Evolutionary conservation across 345 rosid species (phyloP).

Genomic region (Linum usitatissimum): DNA sequence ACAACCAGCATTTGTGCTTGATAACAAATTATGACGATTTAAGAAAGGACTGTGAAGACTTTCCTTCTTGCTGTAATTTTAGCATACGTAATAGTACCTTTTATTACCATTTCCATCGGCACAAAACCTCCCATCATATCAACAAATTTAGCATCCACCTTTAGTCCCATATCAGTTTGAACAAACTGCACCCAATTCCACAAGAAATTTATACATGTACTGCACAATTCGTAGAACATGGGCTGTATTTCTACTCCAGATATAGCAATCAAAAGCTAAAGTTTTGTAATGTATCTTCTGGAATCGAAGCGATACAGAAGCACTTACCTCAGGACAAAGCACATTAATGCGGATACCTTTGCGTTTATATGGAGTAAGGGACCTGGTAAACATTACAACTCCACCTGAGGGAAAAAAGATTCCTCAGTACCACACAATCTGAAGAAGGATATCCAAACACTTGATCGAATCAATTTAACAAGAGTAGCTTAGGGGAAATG

Average conservation of each 20-base stretch:
- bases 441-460: background rate
- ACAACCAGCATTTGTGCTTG: background rate
- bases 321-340: conserved; percentile 95
- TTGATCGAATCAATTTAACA: background rate
- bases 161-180: conserved; percentile 46
- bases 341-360: conserved; percentile 81
- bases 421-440: conserved; percentile 4
- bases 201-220: background rate
- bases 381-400: conserved; percentile 78
- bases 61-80: background rate
- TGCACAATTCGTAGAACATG: background rate
- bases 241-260: no score
- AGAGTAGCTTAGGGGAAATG: background rate
- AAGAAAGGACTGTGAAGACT: background rate
- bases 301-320: background rate
- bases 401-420: conserved; percentile 45
- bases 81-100: conserved; percentile 36
- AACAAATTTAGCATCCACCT: conserved; percentile 19
- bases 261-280: background rate
- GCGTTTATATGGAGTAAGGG: conserved; percentile 43
- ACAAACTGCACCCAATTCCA: conserved; percentile 57
- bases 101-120: conserved; percentile 61
- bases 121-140: conserved; percentile 58
- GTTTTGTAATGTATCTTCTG: background rate
- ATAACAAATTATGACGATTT: background rate